phyloP scores from a whole-genome alignment of 1,139 yeast genomes.

The Protomyces gravidus region DNA sequence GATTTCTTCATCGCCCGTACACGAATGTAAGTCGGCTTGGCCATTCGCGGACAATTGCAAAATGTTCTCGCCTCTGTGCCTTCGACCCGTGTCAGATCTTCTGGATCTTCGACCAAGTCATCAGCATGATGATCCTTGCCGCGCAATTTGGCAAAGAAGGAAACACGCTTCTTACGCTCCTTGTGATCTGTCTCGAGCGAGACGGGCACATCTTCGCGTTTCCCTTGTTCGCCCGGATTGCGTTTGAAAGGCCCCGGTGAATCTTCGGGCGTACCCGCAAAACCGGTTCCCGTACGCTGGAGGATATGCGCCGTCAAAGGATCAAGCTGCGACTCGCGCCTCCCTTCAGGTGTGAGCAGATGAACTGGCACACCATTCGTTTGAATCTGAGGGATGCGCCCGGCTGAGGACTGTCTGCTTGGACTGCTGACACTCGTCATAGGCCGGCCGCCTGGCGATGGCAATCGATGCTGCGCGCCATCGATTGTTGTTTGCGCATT shows the following conservation, averaged over 20 bases:
- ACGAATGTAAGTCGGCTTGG: conserved; percentile 42
- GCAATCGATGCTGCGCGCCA: too few species aligned
- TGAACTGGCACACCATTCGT: background rate
- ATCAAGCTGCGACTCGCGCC: background rate
- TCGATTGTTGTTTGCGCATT: background rate
- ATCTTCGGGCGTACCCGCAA: conserved; percentile 2
- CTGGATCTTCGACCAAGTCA: conserved; percentile 5
- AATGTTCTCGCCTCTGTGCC: conserved; percentile 41
- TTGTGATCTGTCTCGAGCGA: conserved; percentile 2
- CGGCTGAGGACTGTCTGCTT: background rate
- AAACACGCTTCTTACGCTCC: conserved; percentile 25
- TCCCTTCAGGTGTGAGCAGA: background rate
- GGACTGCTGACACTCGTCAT: background rate
- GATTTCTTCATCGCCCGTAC: conserved; percentile 42
- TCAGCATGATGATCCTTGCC: conserved; percentile 12
- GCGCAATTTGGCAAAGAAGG: conserved; percentile 23
- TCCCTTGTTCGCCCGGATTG: conserved; percentile 5
- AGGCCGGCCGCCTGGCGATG: background rate
- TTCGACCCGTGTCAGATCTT: conserved; percentile 36
- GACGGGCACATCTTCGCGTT: conserved; percentile 2
- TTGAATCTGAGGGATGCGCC: background rate
- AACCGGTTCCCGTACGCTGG: conserved; percentile 5
- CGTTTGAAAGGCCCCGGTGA: conserved; percentile 16
- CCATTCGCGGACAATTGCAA: conserved; percentile 37
- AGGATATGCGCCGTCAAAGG: conserved; percentile 24